Conservation (phyloP, 176 grass and related monocot genomes). For the Oryza rufipogon region DNA sequence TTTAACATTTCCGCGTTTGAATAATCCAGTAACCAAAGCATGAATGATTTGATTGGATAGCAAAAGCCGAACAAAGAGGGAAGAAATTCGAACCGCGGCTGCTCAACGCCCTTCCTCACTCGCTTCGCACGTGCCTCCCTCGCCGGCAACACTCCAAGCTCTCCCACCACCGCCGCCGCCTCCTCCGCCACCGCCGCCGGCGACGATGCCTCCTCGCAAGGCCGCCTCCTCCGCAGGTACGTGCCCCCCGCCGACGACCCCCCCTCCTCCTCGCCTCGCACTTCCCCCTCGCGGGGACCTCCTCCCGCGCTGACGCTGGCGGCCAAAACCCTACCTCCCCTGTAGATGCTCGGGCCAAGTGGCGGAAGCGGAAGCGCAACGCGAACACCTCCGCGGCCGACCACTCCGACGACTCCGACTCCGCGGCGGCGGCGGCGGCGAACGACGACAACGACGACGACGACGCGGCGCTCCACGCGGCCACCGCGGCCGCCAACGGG, state of each 20-base stretch:
- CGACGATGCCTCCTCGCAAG: constrained; percentile 70
- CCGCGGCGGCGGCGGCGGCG: constrained; percentile 25
- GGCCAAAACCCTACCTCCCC: constrained; percentile 38
- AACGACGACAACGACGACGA: constrained; percentile 36
- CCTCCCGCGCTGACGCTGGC: not conserved
- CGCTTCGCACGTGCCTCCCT: constrained; percentile 49
- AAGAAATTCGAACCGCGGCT: constrained; percentile 34
- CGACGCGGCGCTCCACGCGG: constrained; percentile 31
- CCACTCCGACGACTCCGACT: constrained; percentile 39
- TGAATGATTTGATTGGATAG: too few relatives aligned
- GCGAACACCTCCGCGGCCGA: constrained; percentile 36
- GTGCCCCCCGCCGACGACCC: not conserved
- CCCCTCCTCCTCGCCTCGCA: not conserved
- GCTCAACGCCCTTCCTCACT: constrained; percentile 32
- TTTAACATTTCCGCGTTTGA: too few relatives aligned
- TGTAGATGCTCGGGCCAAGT: constrained; percentile 83
- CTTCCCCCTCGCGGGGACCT: not conserved
- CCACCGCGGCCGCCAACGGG: constrained; percentile 18
- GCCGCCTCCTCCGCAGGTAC: constrained; percentile 76
- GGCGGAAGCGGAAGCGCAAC: constrained; percentile 80
- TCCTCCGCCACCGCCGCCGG: constrained; percentile 17
- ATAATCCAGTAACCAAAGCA: too few relatives aligned
- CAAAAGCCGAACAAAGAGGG: constrained; percentile 3
- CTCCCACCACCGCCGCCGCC: constrained; percentile 6
- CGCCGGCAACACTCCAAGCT: constrained; percentile 29